phyloP scores from a whole-genome alignment of 306 rosid species.

The Rosa lucieae region DNA sequence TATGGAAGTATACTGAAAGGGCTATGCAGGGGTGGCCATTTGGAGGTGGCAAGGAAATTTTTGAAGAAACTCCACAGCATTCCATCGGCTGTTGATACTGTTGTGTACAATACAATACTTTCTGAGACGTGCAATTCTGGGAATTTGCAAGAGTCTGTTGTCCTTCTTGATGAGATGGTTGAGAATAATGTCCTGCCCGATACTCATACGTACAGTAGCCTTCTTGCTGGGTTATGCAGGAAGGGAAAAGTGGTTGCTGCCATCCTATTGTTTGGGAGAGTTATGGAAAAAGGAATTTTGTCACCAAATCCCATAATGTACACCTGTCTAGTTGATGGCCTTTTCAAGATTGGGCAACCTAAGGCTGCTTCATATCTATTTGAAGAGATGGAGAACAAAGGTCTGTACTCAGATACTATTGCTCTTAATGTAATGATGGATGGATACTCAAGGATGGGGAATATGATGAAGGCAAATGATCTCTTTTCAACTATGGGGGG shows the following conservation, averaged over 20 bases:
- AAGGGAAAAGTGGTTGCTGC: slow-evolving; percentile 62
- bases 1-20: slow-evolving; percentile 65
- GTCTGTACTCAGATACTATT: slow-evolving; percentile 53
- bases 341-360: slow-evolving; percentile 67
- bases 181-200: slow-evolving; percentile 55
- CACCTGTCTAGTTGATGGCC: slow-evolving; percentile 60
- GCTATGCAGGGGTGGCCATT: slow-evolving; percentile 59
- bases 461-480: slow-evolving; percentile 37
- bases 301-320: slow-evolving; percentile 47
- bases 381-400: slow-evolving; percentile 63
- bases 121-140: slow-evolving; percentile 53
- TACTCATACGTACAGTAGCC: slow-evolving; percentile 52
- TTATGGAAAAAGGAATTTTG: slow-evolving; percentile 46
- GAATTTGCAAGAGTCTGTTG: slow-evolving; percentile 50
- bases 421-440: slow-evolving; percentile 53
- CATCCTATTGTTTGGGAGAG: slow-evolving; percentile 46
- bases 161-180: slow-evolving; percentile 61
- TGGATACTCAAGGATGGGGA: slow-evolving; percentile 65
- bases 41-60: slow-evolving; percentile 47
- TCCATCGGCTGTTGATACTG: slow-evolving; percentile 54
- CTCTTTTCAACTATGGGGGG: slow-evolving; percentile 54
- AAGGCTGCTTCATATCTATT: slow-evolving; percentile 56
- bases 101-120: slow-evolving; percentile 58
- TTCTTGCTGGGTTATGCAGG: slow-evolving; percentile 59
- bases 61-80: slow-evolving; percentile 45